Evolutionary conservation across 306 rosid species (phyloP).

Genomic region (Dalbergia oliveri): DNA sequence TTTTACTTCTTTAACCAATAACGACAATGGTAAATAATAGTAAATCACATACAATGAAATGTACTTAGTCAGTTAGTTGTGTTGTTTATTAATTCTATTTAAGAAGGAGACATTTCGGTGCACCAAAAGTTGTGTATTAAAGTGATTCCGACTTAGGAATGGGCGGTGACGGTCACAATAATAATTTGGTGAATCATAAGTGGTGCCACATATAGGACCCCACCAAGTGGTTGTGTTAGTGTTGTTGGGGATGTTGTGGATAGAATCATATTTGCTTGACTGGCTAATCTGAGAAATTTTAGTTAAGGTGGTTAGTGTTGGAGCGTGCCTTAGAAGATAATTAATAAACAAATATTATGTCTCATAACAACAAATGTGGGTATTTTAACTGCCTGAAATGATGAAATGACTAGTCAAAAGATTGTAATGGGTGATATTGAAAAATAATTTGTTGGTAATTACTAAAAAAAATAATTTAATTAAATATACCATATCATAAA

Average conservation of each 20-base stretch:
- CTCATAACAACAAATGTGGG: slow-evolving; percentile 36
- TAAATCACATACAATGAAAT: background rate
- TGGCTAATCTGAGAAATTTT: slow-evolving; percentile 33
- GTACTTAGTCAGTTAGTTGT: background rate
- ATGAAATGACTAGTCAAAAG: no score
- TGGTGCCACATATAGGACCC: slow-evolving; percentile 30
- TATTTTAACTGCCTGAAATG: slow-evolving; percentile 22
- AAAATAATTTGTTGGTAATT: no score
- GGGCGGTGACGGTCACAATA: slow-evolving; percentile 38
- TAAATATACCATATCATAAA: no score
- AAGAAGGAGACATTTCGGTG: slow-evolving; percentile 24
- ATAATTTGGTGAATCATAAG: slow-evolving; percentile 42
- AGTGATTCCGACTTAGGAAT: slow-evolving; percentile 42
- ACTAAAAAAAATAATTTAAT: no score
- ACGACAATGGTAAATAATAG: background rate
- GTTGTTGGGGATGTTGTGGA: slow-evolving; percentile 34
- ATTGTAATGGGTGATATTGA: no score
- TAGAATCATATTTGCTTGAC: slow-evolving; percentile 4
- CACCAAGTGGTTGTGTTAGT: slow-evolving; percentile 33
- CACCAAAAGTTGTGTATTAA: slow-evolving; percentile 42
- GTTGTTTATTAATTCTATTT: background rate
- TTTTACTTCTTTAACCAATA: background rate
- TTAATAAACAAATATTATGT: slow-evolving; percentile 28
- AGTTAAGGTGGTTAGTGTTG: slow-evolving; percentile 50
- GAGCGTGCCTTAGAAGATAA: slow-evolving; percentile 50